Percentiles rank a stretch among this genome's conserved stretches.
phyloP scores from a whole-genome alignment of 2,329 filamentous ascomycete genomes.

The Sporothrix schenckii region DNA sequence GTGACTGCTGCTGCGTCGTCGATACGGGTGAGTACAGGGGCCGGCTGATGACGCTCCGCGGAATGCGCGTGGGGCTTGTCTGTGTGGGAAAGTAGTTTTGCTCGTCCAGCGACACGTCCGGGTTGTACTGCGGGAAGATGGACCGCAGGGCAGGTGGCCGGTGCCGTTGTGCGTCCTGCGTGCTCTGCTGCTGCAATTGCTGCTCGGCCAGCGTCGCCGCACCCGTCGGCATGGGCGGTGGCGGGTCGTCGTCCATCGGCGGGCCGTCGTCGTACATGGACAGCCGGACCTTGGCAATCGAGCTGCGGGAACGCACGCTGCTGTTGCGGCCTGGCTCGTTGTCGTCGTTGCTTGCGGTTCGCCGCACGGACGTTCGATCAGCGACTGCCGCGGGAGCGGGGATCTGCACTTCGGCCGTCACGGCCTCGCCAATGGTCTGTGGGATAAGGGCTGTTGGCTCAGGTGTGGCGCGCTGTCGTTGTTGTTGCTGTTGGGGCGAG shows the following conservation, averaged over 20 bases:
- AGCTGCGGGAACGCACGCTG: slow-evolving; percentile 57
- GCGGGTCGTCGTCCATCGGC: slow-evolving; percentile 33
- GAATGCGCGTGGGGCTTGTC: slow-evolving; percentile 64
- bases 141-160: slow-evolving; percentile 60
- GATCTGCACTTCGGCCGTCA: slow-evolving; percentile 40
- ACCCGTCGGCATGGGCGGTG: slow-evolving; percentile 32
- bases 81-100: slow-evolving; percentile 73
- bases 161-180: slow-evolving; percentile 34
- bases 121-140: slow-evolving; percentile 77
- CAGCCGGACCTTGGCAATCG: slow-evolving; percentile 60
- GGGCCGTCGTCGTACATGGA: slow-evolving; percentile 38
- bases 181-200: slow-evolving; percentile 25
- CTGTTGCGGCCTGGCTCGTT: slow-evolving; percentile 54
- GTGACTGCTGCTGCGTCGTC: slow-evolving; percentile 26
- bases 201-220: slow-evolving; percentile 29
- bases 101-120: slow-evolving; percentile 64
- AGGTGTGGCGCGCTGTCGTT: slow-evolving; percentile 34
- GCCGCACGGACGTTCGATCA: background rate
- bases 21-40: slow-evolving; percentile 59
- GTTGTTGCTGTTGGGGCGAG: slow-evolving; percentile 42
- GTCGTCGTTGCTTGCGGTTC: background rate
- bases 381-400: slow-evolving; percentile 50
- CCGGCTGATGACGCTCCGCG: slow-evolving; percentile 66
- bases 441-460: background rate
- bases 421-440: slow-evolving; percentile 31